A percentile compares a stretch with the other conserved stretches of the same genome.
These are phyloP conservation scores for Jamesozyma lodderae DNA, from an alignment of 805 yeast genomes.

Conservation along the genomic window DNA sequence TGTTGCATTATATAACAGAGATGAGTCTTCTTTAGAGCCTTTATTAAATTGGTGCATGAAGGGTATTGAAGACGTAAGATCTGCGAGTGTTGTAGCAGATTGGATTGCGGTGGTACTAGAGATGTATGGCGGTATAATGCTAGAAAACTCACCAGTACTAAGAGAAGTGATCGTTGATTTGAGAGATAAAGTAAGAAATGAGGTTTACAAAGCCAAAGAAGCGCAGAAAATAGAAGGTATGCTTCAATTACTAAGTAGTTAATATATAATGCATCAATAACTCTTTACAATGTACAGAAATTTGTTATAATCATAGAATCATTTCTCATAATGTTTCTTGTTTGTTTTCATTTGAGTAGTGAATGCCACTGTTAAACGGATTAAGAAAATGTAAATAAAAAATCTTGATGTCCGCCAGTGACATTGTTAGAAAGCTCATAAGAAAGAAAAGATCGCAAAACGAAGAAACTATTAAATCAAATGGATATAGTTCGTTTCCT, in stretches of 20 bases:
- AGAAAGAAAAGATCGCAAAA: too few relatives aligned
- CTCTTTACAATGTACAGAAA: too few relatives aligned
- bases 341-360: too few relatives aligned
- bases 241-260: slow-evolving; percentile 69
- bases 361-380: too few relatives aligned
- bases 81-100: slow-evolving; percentile 50
- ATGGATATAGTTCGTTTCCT: slow-evolving; percentile 13
- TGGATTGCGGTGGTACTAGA: slow-evolving; percentile 67
- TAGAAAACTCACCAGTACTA: slow-evolving; percentile 68
- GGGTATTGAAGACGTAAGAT: slow-evolving; percentile 71
- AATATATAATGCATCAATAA: too few relatives aligned
- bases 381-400: too few relatives aligned
- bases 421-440: too few relatives aligned
- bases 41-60: slow-evolving; percentile 74
- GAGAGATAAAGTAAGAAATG: slow-evolving; percentile 51
- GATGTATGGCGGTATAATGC: slow-evolving; percentile 60
- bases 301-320: too few relatives aligned
- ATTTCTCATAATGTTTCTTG: too few relatives aligned
- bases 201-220: slow-evolving; percentile 72
- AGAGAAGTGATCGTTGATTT: slow-evolving; percentile 62
- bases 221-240: slow-evolving; percentile 88
- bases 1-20: slow-evolving; percentile 71
- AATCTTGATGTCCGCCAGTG: too few relatives aligned
- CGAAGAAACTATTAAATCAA: too few relatives aligned
- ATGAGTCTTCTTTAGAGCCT: slow-evolving; percentile 80